Conservation (phyloP, 768 basidiomycete species). For the Boletus sensibilis region DNA sequence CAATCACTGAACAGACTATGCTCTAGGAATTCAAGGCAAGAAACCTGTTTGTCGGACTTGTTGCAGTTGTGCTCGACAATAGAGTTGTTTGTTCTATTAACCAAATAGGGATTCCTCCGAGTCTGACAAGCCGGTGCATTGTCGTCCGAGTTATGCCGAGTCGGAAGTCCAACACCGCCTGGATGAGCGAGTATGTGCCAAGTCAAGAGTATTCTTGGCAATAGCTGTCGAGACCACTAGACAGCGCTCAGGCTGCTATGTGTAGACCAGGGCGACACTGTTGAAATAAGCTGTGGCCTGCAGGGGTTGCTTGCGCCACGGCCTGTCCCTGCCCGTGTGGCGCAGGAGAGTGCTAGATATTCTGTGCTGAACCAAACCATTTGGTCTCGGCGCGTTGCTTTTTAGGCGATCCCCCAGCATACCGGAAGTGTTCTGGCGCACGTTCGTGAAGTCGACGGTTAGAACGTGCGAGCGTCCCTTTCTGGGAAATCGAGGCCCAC, state of each 20-base stretch:
- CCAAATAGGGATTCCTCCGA: not conserved
- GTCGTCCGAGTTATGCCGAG: not conserved
- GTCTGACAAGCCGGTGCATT: not conserved
- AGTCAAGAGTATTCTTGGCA: not conserved
- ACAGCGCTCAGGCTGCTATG: not conserved
- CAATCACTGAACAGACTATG: too few species aligned
- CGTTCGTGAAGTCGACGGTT: conserved; percentile 7
- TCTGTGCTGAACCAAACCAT: not conserved
- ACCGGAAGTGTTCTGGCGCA: not conserved
- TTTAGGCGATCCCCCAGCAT: not conserved
- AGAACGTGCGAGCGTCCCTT: conserved; percentile 11
- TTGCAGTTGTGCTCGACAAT: too few species aligned
- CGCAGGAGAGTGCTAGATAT: not conserved
- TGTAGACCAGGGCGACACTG: not conserved
- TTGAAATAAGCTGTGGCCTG: conserved; percentile 1
- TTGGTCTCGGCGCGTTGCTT: not conserved
- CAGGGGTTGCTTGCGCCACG: not conserved
- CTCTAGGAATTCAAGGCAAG: too few species aligned
- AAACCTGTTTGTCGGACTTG: too few species aligned
- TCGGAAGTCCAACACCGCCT: not conserved
- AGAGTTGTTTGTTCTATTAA: too few species aligned
- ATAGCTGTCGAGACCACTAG: not conserved
- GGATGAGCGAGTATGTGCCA: not conserved
- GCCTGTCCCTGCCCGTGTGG: not conserved
- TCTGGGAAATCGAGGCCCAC: not conserved